Base-by-base conservation (phyloP, 2,329 filamentous ascomycete species). In the Plenodomus lindquistii region DNA sequence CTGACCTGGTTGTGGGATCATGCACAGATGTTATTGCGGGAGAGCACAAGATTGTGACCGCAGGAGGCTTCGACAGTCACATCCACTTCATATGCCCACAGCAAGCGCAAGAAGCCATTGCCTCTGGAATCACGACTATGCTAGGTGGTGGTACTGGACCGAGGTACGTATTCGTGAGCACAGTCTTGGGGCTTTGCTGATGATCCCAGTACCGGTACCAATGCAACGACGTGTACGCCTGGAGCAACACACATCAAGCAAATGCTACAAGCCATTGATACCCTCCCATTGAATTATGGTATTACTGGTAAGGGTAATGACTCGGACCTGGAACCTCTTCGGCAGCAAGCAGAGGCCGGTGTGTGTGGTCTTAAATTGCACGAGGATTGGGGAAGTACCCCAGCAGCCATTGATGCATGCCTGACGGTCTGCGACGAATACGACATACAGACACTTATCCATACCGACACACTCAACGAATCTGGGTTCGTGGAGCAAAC, bases 41-140 rank as follows among this genome's bases (percentile, higher is more conserved):
- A 13, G 93, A 97, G 75, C 85, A 88, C 61, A 89, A 89, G 75
- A 97, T 97, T 55, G 76, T 97, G 44, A 97, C 93, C 0, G 89
- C 91, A 1, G 93, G 93, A 58, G 93, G 89, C 1, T 84, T 96
- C 55, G 93, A 97, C 72, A 85, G 88, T 3, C 92, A 97, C 63
- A 91, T 96, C 54, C 93, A 97, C 72, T 90, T 93, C 65, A 97
- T 97, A 69, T 97, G 92, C 66, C 93, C 93, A 2, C 92, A 97
- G 67, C 93, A 97, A 74, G 87, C 86, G 1, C 77, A 89, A 22
- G 93, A 97, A 69, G 83, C 91, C 5, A 80, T 97, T 45, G 83
- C 91, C 6, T 88, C 89, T 13, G 93, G 93, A 39, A 84, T 97
- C 54, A 97, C 93, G 0, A 95, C 92, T 0, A 85, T 96, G 80